Conservation (phyloP, 176 grass and related monocot species). For the Aegilops speltoides region DNA sequence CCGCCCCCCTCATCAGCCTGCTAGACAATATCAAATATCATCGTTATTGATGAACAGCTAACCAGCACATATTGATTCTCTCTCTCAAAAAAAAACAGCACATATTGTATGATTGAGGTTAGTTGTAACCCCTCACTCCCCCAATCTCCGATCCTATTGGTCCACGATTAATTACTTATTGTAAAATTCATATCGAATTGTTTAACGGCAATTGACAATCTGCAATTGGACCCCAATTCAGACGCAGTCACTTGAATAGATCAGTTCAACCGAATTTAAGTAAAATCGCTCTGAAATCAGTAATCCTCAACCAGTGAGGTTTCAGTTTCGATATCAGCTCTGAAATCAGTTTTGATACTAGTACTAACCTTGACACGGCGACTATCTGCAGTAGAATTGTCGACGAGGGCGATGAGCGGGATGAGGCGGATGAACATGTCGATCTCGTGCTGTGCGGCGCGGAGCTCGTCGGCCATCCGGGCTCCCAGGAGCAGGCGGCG, state of each 20-base stretch:
- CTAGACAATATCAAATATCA: background rate
- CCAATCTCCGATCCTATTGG: too few species aligned
- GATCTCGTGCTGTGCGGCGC: constrained; percentile 40
- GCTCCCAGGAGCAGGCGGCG: constrained; percentile 33
- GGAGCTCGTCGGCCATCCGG: constrained; percentile 41
- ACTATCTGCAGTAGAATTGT: background rate
- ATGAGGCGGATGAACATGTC: constrained; percentile 54
- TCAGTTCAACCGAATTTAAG: background rate
- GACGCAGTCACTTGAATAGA: background rate
- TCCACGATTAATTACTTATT: too few species aligned
- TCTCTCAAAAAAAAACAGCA: background rate
- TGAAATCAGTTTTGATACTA: too few species aligned
- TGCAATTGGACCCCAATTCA: background rate
- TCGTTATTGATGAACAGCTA: background rate
- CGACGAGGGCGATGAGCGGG: constrained; percentile 58
- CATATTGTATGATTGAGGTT: too few species aligned
- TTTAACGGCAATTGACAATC: too few species aligned
- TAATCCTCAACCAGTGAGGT: background rate
- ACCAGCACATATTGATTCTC: background rate
- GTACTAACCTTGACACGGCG: background rate
- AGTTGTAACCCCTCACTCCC: too few species aligned
- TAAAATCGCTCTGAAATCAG: background rate
- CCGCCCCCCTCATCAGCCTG: background rate
- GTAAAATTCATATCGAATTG: too few species aligned
- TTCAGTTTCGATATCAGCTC: background rate